phyloP scores from a whole-genome alignment of 495 filamentous ascomycete species.

The Clavariopsis aquatica region DNA sequence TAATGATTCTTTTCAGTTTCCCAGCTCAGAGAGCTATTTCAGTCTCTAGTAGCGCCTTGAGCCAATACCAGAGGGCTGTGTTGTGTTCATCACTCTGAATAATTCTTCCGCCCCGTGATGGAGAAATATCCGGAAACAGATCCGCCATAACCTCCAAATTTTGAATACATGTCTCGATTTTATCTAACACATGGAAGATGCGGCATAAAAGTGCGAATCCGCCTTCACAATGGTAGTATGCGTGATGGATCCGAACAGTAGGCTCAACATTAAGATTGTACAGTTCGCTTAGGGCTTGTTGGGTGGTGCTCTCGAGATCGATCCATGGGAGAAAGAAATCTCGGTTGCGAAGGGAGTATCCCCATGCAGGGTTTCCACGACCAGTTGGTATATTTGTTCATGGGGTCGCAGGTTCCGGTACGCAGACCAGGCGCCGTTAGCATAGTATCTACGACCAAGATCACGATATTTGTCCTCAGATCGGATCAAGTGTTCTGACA shows the following conservation, averaged over 20 bases:
- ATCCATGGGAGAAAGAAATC: background rate
- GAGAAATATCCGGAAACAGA: background rate
- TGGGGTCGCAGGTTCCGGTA: background rate
- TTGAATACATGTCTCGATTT: background rate
- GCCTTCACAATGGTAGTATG: background rate
- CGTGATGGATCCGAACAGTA: background rate
- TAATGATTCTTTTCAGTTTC: background rate
- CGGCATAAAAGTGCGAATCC: background rate
- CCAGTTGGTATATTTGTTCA: no score
- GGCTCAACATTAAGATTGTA: background rate
- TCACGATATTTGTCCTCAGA: slow-evolving; percentile 2
- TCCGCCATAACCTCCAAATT: background rate
- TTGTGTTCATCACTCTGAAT: background rate
- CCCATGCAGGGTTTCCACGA: background rate
- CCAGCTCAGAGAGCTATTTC: background rate
- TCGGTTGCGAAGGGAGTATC: background rate
- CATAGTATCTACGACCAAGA: background rate
- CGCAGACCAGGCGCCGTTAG: background rate
- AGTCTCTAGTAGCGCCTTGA: background rate
- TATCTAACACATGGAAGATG: background rate
- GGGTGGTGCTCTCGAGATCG: background rate
- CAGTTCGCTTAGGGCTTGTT: background rate
- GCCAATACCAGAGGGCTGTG: background rate
- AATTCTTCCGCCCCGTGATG: background rate
- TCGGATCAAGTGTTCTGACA: background rate